Evolutionary conservation across 1,284 basidiomycete genomes (phyloP), one percentile per base, ranked within the genome.

Genomic region (Apiotrichum porosum): DNA sequence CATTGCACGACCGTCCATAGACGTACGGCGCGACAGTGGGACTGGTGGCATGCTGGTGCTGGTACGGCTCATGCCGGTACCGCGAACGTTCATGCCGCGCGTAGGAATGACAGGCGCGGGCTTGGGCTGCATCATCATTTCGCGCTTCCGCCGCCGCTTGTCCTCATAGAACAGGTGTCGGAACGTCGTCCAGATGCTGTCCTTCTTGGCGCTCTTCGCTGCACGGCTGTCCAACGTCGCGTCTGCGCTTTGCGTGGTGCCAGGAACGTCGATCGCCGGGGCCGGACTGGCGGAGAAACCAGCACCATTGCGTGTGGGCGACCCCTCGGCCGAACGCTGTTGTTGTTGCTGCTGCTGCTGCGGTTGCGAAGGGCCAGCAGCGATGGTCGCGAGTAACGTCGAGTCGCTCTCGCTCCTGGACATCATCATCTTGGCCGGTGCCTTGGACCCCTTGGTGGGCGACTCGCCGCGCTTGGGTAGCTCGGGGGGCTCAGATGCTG

Each of bases 131-230:
- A 12, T 23, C 14, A 59, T 38, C 40, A 44, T 40, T n/a, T 60
- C 59, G 19, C 60, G 57, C 49, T 69, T 76, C 3, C 71, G 61
- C 33, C 74, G 71, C 13, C 69, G 66, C 12, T 64, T 58, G 34
- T 75, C 75, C 26, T 77, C 76, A 47, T 73, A 69, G 57, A 77
- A 77, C 63, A 77, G 69, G 44, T 73, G 65, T 13, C 73, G 70
- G 60, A 78, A 75, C 4, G 69, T 71, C 2, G 66, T 70, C 60
- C 77, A 74, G 13, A 78, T 56, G 30, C 70, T 71, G 50, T 73
- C 69, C 45, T 63, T 65, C 52, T 70, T 73, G 33, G 45, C 47
- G 1, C 37, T 51, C 37, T 56, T 59, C 42, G 46, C 41, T 3
- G 37, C 22, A 13, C 24, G 2, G 3, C 4, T 13, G 39, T 28